phyloP scores from a whole-genome alignment of 73 alveolate genomes.

The Breviolum minutum region DNA sequence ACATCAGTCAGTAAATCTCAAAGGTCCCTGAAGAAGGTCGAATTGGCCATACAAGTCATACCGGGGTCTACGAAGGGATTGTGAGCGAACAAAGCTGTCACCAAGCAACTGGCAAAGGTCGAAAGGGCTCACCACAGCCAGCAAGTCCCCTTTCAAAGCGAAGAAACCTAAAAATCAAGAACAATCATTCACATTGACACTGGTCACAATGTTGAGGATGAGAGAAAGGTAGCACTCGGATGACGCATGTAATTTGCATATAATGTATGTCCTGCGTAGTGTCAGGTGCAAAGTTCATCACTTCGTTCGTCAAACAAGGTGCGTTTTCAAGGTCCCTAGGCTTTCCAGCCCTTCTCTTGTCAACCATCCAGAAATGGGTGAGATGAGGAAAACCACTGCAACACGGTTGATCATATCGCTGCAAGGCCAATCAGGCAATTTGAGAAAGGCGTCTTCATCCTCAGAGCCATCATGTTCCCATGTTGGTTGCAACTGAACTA shows the following conservation, averaged over 20 bases:
- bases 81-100: not conserved
- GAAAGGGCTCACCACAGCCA: constrained; percentile 7
- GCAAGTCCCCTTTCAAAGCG: constrained; percentile 48
- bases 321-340: not conserved
- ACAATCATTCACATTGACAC: not conserved
- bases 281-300: not conserved
- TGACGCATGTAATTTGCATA: not conserved
- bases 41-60: no score
- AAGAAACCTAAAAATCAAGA: not conserved
- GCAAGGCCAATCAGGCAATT: constrained; percentile 59
- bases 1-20: no score
- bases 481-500: no score
- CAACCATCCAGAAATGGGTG: constrained; percentile 40
- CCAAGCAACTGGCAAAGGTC: not conserved
- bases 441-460: not conserved
- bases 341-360: constrained; percentile 4
- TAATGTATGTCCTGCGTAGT: not conserved
- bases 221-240: no score
- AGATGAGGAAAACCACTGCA: constrained; percentile 60
- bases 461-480: not conserved
- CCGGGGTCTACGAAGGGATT: no score
- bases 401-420: constrained; percentile 17
- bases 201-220: no score
- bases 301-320: not conserved
- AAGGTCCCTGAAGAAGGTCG: no score